Evolutionary conservation across 2,329 filamentous ascomycete genomes (phyloP), one percentile per base, ranked within the genome.

Genomic region (Pezicula neosporulosa): DNA sequence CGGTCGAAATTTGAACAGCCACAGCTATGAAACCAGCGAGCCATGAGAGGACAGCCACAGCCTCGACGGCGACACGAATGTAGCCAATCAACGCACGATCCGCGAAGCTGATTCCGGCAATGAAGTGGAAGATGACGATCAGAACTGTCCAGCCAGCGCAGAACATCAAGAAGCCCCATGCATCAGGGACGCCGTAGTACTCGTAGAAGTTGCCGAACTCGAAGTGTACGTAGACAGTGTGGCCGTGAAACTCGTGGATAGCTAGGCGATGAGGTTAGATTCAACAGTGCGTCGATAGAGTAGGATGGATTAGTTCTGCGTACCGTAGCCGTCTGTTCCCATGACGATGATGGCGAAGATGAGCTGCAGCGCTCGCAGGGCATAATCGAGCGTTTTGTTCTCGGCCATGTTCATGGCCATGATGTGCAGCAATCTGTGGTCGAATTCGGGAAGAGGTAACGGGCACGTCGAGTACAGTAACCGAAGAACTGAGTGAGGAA

Each of bases 311-410:
- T 44, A 7, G 41, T 44, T 24, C 24, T 44, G 41, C 24, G 8
- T 50, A 50, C 48, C 48, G 19, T 47, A 47, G 48, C 48, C 48
- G 36, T 50, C 48, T 41, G 48, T 50, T 46, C 48, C 48, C 33
- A 50, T 50, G 42, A 50, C 48, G 43, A 50, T 50, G 43, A 50
- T 42, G 48, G 48, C 48, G 43, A 50, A 50, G 35, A 50, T 50
- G 48, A 50, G 42, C 43, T 50, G 48, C 43, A 50, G 48, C 24
- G 43, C 48, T 50, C 48, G 42, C 13, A 50, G 48, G 36, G 33
- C 48, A 50, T 39, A 50, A 46, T 50, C 48, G 33, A 50, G 33
- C 21, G 42, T 38, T 50, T 39, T 41, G 36, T 50, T 50, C 36
- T 55, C 50, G 24, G 37, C 37, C 18, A 39, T 39, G 4, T 39